These are phyloP conservation scores for Trichosporon sp. DNA, from an alignment of 1,284 basidiomycete species.

Conservation along the genomic window DNA sequence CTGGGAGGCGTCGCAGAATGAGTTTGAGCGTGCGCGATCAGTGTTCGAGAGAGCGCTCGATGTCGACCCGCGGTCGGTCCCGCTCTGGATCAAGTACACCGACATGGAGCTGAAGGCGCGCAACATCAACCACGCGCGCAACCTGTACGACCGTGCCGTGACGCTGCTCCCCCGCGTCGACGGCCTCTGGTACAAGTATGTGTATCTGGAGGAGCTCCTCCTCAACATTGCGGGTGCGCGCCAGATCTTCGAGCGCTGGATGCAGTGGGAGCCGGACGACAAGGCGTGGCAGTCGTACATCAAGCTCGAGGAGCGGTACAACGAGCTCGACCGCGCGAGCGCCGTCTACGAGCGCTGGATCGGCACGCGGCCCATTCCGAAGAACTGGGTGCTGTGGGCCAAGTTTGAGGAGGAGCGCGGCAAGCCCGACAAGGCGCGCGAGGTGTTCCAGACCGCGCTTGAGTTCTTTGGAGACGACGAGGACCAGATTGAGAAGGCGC, in stretches of 20 bases:
- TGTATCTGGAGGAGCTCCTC: slow-evolving; percentile 95
- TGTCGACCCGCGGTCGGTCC: slow-evolving; percentile 83
- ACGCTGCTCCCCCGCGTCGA: slow-evolving; percentile 94
- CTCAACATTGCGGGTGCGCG: slow-evolving; percentile 93
- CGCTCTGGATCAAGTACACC: slow-evolving; percentile 94
- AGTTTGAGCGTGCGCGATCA: slow-evolving; percentile 87
- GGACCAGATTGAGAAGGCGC: slow-evolving; percentile 94
- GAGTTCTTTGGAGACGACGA: slow-evolving; percentile 98
- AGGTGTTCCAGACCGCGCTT: slow-evolving; percentile 94
- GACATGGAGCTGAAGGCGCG: slow-evolving; percentile 97
- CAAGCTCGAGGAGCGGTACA: slow-evolving; percentile 92
- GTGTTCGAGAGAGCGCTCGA: slow-evolving; percentile 97
- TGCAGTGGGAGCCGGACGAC: slow-evolving; percentile 99
- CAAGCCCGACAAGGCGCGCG: slow-evolving; percentile 83
- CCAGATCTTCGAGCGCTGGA: slow-evolving; percentile 98
- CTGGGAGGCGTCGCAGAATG: slow-evolving; percentile 92
- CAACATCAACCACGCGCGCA: slow-evolving; percentile 94
- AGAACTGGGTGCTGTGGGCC: slow-evolving; percentile 94
- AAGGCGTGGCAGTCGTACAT: slow-evolving; percentile 99
- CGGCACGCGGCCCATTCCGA: slow-evolving; percentile 86
- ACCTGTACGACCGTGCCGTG: slow-evolving; percentile 94
- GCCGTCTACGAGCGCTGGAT: slow-evolving; percentile 94
- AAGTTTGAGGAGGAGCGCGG: slow-evolving; percentile 95
- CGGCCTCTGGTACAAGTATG: slow-evolving; percentile 94
- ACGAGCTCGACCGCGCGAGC: slow-evolving; percentile 88